Conservation (phyloP, 352 stramenopile species). For the Pythium utonaiense region DNA sequence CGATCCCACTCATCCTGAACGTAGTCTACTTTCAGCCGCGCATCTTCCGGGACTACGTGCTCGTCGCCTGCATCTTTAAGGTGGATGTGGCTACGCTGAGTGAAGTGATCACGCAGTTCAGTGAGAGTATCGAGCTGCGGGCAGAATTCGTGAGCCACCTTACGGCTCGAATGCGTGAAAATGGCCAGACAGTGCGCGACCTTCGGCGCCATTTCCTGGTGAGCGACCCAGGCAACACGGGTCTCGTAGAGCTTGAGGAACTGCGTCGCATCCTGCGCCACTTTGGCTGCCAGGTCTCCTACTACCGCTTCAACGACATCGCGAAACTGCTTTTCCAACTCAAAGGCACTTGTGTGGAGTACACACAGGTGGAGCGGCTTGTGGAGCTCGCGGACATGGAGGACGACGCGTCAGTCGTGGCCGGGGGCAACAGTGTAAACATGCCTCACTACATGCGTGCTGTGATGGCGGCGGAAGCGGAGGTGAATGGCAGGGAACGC, state of each 20-base stretch:
- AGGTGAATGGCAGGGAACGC: slow-evolving; percentile 1
- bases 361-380: slow-evolving; percentile 15
- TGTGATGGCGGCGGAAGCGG: slow-evolving; percentile 5
- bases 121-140: slow-evolving; percentile 19
- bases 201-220: slow-evolving; percentile 6
- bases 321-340: slow-evolving; percentile 23
- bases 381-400: slow-evolving; percentile 12
- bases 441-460: slow-evolving; percentile 11
- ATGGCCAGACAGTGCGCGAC: slow-evolving; percentile 7
- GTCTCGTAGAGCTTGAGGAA: slow-evolving; percentile 15
- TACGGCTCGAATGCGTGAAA: slow-evolving; percentile 7
- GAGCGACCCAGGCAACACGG: slow-evolving; percentile 5
- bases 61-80: slow-evolving; percentile 15
- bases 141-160: slow-evolving; percentile 20
- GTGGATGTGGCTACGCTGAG: slow-evolving; percentile 18
- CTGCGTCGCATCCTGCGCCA: slow-evolving; percentile 14
- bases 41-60: slow-evolving; percentile 19
- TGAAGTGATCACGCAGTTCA: slow-evolving; percentile 24
- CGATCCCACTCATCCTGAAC: slow-evolving; percentile 21
- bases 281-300: slow-evolving; percentile 23
- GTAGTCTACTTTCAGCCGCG: slow-evolving; percentile 17
- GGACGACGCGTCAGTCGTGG: slow-evolving; percentile 1
- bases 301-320: slow-evolving; percentile 27
- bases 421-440: neutral
- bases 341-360: slow-evolving; percentile 12